Percentiles rank a stretch among this genome's conserved stretches.
Evolutionary conservation across 495 filamentous ascomycete genomes (phyloP).

Genomic region (Daldinia caldariorum): DNA sequence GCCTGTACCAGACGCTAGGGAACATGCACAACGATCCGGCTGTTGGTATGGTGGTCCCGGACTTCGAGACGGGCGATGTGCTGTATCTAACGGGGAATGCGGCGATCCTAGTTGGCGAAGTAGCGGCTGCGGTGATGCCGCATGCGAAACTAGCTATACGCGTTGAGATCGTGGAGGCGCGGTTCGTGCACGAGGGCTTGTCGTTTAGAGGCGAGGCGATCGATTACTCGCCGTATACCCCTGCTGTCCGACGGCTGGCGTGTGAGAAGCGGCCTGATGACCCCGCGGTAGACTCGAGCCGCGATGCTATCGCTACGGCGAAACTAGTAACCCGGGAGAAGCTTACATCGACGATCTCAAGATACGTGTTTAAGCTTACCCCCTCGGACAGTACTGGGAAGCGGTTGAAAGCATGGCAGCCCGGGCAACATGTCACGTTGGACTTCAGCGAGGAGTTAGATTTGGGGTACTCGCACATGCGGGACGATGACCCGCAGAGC

Average conservation of each 20-base stretch:
- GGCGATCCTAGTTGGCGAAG: conserved; percentile 69
- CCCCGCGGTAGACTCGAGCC: not conserved
- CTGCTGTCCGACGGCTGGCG: conserved; percentile 49
- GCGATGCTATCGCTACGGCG: conserved; percentile 51
- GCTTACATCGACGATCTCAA: conserved; percentile 70
- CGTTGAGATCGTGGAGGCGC: conserved; percentile 66
- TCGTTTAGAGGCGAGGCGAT: conserved; percentile 69
- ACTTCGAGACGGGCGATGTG: conserved; percentile 74
- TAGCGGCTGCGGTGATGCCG: conserved; percentile 67
- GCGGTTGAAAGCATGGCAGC: conserved; percentile 58
- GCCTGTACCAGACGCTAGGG: conserved; percentile 82
- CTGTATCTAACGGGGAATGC: conserved; percentile 74
- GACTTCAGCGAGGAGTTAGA: conserved; percentile 73
- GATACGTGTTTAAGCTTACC: conserved; percentile 68
- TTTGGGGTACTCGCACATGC: conserved; percentile 81
- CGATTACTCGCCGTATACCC: conserved; percentile 75
- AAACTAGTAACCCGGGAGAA: conserved; percentile 62
- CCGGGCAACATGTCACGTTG: conserved; percentile 80
- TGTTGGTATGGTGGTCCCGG: conserved; percentile 73
- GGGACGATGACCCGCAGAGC: conserved; percentile 76
- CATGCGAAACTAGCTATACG: conserved; percentile 76
- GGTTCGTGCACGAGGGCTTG: conserved; percentile 70
- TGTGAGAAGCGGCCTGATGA: conserved; percentile 33
- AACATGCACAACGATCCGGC: conserved; percentile 72
- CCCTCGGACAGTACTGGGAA: not conserved